Evolutionary conservation across 371 early-diverging fungal species (phyloP), one percentile per base, ranked within the genome.

Genomic region (Syncephalastrum sp.): DNA sequence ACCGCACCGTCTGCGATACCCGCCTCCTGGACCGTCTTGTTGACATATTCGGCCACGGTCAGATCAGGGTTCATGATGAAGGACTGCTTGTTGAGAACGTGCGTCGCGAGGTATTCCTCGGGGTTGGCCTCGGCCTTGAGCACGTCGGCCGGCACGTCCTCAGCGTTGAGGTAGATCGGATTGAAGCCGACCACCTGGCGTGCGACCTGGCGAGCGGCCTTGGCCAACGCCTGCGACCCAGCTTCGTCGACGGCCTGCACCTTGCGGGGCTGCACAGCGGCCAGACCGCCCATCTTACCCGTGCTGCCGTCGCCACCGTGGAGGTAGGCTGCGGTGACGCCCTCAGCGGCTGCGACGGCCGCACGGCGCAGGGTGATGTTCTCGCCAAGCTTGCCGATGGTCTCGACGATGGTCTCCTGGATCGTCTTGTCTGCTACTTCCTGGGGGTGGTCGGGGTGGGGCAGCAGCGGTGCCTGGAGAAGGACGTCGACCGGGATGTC

Each of bases 351-450:
- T 4, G 83, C 79, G 47, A 60, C 43, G 1, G 60, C 60, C 8
- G 84, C 91, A 17, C 91, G 83, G 38, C 95, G 90, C 52, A 95
- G 64, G 15, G 79, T 74, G 47, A 95, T 89, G 55, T 95, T 95
- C 60, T 96, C 96, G 19, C 94, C 93, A 41, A 95, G 70, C 64
- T 92, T 91, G 41, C 90, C 93, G 58, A 96, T 88, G 6, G 82
- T 70, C 60, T 88, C 88, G 2, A 82, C 80, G 57, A 91, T 82
- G 3, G 77, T 65, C 50, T 89, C 87, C 41, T 83, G 67, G 12
- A 91, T 83, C 4, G 88, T 82, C 46, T 69, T 72, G 43, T 69
- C 67, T n/a, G 24, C 42, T 1, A 56, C 48, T 5, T 53, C 63
- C 12, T 42, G 43, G 10, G 65, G 14, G 6, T 77, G 57, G 15